A percentile compares a stretch with the other conserved stretches of the same genome.
phyloP scores from a whole-genome alignment of 768 basidiomycete genomes.

The Suillus subaureus region DNA sequence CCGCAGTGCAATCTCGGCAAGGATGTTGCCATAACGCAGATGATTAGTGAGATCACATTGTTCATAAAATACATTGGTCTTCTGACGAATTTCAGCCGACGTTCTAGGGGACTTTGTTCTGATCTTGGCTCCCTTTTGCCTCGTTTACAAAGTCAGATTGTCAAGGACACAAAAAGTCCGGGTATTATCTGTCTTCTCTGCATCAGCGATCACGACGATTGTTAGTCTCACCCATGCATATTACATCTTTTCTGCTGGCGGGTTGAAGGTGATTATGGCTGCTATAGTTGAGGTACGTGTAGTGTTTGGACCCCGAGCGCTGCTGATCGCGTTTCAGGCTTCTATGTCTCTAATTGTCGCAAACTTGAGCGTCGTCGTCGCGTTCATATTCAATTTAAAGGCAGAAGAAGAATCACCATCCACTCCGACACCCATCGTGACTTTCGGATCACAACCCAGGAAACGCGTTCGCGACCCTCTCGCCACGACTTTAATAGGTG shows the following conservation, averaged over 20 bases:
- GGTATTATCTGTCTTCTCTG: conserved; percentile 49
- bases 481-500: neutral
- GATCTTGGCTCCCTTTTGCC: conserved; percentile 45
- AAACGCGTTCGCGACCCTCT: neutral
- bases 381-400: neutral
- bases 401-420: neutral
- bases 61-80: neutral
- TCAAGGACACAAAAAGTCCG: conserved; percentile 42
- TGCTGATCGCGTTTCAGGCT: neutral
- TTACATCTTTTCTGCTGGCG: conserved; percentile 22
- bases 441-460: neutral
- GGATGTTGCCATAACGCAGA: neutral
- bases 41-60: neutral
- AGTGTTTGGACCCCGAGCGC: neutral
- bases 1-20: neutral
- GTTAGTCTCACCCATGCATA: conserved; percentile 46
- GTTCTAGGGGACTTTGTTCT: conserved; percentile 50
- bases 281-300: neutral
- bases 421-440: neutral
- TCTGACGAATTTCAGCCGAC: conserved; percentile 42
- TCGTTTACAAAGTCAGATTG: conserved; percentile 45
- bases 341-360: neutral
- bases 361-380: neutral
- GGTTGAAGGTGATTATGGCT: neutral
- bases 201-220: conserved; percentile 52